Base-by-base conservation (phyloP, 176 grass and related monocot genomes). In the Eragrostis nindensis region DNA sequence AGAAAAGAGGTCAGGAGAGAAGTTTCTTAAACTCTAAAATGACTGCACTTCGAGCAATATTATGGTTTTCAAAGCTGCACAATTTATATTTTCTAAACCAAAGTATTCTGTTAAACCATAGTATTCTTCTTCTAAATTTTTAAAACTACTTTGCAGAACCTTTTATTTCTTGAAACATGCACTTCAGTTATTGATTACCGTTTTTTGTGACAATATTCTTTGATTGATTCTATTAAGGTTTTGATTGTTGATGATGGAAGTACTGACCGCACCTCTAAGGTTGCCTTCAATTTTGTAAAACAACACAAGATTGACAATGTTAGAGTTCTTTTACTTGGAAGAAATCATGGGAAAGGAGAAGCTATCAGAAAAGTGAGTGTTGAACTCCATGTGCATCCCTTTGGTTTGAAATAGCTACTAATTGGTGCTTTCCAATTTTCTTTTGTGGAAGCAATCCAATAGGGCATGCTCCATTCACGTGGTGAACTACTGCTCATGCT, bases 321-420 rank as follows among this genome's bases (percentile, higher is more conserved):
- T 82, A 95, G 96, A 78, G 88, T 99, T 88, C 82, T 99, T 73
- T 75, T 99, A 55, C 92, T 99, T 19, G 90, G 92, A 19, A 93
- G 77, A 84, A 99, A 99, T 70, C 96, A 99, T 78, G 96, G 96
- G 38, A 99, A 99, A 93, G 96, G 96, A 56, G 96, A 99, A 99
- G 92, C 96, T 11, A 85, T 99, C 26, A 89, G 96, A 88, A 99
- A 99, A 89, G 95, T 98, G 69, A 91, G 88, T 91, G 36, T 48
- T 49, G 60, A 87, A 66, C 44, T 70, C 25, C 32, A 48, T 12
- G 0, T 1, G 3, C 15, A 49, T 72, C 21, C 52, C 30, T 52
- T 4, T 61, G 50, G 30, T 48, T 36, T 46, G 15, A 79, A 84
- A 78, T 79, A 18, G 17, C 68, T 14, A 65, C 71, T 82, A 62